Base-by-base conservation (phyloP, 139 green algal species). In the Chlorella sp. region DNA sequence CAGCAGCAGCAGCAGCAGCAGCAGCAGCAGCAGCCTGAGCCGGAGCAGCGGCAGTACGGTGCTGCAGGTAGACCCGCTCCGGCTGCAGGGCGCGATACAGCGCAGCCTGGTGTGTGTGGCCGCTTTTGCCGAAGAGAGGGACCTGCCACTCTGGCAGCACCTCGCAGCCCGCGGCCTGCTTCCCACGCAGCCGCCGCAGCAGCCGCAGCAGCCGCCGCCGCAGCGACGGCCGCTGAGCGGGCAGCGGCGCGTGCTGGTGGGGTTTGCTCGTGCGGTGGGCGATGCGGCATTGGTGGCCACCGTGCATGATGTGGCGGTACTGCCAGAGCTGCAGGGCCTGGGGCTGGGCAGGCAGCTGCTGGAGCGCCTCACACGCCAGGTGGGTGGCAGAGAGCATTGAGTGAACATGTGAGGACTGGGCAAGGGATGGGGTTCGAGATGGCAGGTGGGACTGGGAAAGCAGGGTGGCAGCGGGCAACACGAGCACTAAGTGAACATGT, bases 201-300 rank as follows among this genome's bases (percentile, higher is more conserved):
- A 87, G 34, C 53, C 0, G 22, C 75, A 78, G 76, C 86, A 48
- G 76, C 76, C 64, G 57, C 32, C 2, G 15, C 42, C 26, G 24
- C 42, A 64, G 42, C 42, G 28, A 32, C 21, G 37, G 79, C 79
- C 36, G 40, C 79, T 28, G 39, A 9, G 78, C 36, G 4, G 78
- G 7, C 39, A 3, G 28, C 85, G 85, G 12, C 73, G 78, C 0
- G 89, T 89, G 57, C 85, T 93, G 22, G 86, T 93, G 18, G 91
- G 89, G 19, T 93, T 93, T 93, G 91, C 81, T 30, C 86, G 91
- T 0, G 91, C 91, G 15, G 89, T 93, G 28, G 78, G 91, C 0
- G 91, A 93, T 26, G 60, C 84, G 0, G 48, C 89, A 21, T 40
- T 93, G 19, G 89, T 93, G 30, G 89, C 91, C 60, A 93, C 91